phyloP scores from a whole-genome alignment of 2,329 filamentous ascomycete genomes.

The Lachnellula arida region DNA sequence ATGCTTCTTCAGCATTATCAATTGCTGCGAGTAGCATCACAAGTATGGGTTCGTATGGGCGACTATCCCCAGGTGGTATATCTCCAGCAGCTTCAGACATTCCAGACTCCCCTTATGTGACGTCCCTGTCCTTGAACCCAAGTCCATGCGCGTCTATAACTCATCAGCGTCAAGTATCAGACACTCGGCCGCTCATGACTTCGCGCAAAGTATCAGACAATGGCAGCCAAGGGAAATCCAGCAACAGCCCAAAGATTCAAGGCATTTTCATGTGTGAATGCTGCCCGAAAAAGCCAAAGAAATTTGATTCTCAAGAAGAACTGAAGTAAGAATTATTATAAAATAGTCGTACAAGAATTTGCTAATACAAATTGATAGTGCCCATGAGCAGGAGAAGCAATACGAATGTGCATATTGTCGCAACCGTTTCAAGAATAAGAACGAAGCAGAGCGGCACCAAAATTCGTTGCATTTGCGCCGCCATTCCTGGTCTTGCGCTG shows the following conservation, averaged over 20 bases:
- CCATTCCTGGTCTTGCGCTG: conserved; percentile 96
- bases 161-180: conserved; percentile 34
- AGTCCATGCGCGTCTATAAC: conserved; percentile 33
- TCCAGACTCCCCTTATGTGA: conserved; percentile 50
- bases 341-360: background rate
- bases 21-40: conserved; percentile 59
- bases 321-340: conserved; percentile 59
- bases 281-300: conserved; percentile 95
- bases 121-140: conserved; percentile 39
- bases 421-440: conserved; percentile 98
- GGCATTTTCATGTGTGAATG: conserved; percentile 79
- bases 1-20: conserved; percentile 57
- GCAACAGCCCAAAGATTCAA: conserved; percentile 47
- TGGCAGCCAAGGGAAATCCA: conserved; percentile 37
- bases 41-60: conserved; percentile 57
- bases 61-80: conserved; percentile 54
- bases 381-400: conserved; percentile 92
- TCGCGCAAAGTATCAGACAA: conserved; percentile 44
- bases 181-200: conserved; percentile 35
- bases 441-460: conserved; percentile 93
- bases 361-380: conserved; percentile 45
- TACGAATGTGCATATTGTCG: conserved; percentile 90
- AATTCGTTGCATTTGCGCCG: conserved; percentile 89
- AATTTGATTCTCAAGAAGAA: conserved; percentile 81
- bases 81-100: conserved; percentile 38